Evolutionary conservation across 1,139 yeast genomes (phyloP).

Genomic region (Geotrichum macrosporum): DNA sequence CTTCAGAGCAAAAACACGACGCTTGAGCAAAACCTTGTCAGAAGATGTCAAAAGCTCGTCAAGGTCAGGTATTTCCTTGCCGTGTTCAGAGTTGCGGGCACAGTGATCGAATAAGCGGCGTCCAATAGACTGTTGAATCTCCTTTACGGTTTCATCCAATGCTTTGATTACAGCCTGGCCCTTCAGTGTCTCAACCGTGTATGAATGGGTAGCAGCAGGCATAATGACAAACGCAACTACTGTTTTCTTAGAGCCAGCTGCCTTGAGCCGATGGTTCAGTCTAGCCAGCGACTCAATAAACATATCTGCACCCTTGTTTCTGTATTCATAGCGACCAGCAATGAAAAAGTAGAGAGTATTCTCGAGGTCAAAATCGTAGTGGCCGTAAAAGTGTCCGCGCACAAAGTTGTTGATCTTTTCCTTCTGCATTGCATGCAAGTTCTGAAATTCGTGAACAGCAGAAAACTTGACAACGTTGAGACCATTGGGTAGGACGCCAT

Average conservation of each 20-base stretch:
- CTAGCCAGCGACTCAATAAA: slow-evolving; percentile 91
- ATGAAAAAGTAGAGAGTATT: slow-evolving; percentile 91
- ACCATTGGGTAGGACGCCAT: slow-evolving; percentile 96
- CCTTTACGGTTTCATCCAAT: slow-evolving; percentile 81
- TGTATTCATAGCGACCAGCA: slow-evolving; percentile 94
- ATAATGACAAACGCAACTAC: slow-evolving; percentile 95
- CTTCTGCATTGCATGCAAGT: slow-evolving; percentile 86
- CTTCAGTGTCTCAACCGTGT: slow-evolving; percentile 90
- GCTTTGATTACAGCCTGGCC: slow-evolving; percentile 96
- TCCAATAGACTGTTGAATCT: slow-evolving; percentile 83
- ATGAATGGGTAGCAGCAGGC: slow-evolving; percentile 94
- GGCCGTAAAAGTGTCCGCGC: slow-evolving; percentile 96
- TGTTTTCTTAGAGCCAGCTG: slow-evolving; percentile 76
- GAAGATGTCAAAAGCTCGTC: slow-evolving; percentile 83
- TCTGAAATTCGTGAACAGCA: slow-evolving; percentile 97
- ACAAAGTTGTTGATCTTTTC: slow-evolving; percentile 91
- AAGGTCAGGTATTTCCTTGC: slow-evolving; percentile 57
- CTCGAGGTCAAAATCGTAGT: slow-evolving; percentile 88
- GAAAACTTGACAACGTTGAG: slow-evolving; percentile 92
- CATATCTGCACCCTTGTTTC: slow-evolving; percentile 95
- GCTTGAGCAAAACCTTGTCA: slow-evolving; percentile 82
- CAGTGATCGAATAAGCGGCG: slow-evolving; percentile 87
- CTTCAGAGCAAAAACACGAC: slow-evolving; percentile 89
- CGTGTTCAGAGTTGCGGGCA: slow-evolving; percentile 66
- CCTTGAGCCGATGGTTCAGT: slow-evolving; percentile 79